Evolutionary conservation across 768 basidiomycete genomes (phyloP).

Genomic region (Russula ochroleuca): DNA sequence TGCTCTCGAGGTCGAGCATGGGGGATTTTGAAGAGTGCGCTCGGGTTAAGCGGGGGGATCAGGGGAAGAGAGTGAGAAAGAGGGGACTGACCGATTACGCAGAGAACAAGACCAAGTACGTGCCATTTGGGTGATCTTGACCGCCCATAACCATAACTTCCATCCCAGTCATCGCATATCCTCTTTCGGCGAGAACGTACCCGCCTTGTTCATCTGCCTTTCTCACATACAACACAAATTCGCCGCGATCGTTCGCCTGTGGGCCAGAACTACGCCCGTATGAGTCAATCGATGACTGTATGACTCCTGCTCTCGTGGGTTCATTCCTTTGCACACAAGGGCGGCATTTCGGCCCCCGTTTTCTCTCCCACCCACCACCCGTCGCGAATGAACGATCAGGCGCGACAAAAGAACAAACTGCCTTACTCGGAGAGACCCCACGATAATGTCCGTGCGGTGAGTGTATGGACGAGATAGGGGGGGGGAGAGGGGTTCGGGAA

Average conservation of each 20-base stretch:
- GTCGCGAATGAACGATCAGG: not conserved
- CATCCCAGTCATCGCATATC: conserved; percentile 8
- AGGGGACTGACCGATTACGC: conserved; percentile 2
- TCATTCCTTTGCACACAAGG: not conserved
- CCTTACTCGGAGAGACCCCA: conserved; percentile 7
- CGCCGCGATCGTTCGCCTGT: conserved; percentile 11
- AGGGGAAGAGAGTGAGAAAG: not conserved
- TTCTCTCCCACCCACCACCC: not conserved
- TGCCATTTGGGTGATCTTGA: conserved; percentile 9
- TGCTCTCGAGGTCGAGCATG: not conserved
- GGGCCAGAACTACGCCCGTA: not conserved
- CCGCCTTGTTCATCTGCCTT: not conserved
- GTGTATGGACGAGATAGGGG: not conserved
- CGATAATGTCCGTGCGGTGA: conserved; percentile 12
- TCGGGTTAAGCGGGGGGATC: conserved; percentile 2
- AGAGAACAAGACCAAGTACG: conserved; percentile 11
- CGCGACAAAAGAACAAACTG: not conserved
- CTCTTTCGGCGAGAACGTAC: conserved; percentile 23
- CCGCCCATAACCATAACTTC: conserved; percentile 15
- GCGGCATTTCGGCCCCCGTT: not conserved
- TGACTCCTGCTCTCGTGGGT: not conserved
- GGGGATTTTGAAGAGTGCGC: not conserved
- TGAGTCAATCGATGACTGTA: not conserved
- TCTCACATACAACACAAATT: conserved; percentile 1
- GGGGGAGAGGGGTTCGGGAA: not conserved